Evolutionary conservation across 331 rosid species (phyloP), one percentile per base, ranked within the genome.

Genomic region (Malus hybrid): DNA sequence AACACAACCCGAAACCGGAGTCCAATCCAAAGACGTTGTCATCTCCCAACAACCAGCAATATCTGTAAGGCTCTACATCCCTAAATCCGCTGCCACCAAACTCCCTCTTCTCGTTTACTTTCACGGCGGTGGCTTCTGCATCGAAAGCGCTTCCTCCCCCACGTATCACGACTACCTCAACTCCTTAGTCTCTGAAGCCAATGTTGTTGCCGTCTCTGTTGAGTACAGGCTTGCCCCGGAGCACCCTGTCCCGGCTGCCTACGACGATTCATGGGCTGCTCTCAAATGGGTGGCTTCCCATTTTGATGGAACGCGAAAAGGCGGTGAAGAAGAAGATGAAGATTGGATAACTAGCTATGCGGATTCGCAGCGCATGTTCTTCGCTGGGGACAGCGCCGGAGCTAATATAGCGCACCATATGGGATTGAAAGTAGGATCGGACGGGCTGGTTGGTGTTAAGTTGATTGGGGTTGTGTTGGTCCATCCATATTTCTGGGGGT

Each of bases 161-260:
- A 1, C 4, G 5, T 79, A 71, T 62, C 77, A 65, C 69, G 11
- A 36, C 46, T n/a, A 75, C 71, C 46, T 71, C 8, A 52, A 63
- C 44, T 12, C 63, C 36, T 1, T 83, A 0, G 77, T 63, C 34
- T 20, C 56, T 0, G 72, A 58, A 2, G 81, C 81, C 24, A 65
- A 71, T 7, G 78, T 53, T 19, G 57, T 79, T 15, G 81, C 42
- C 0, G 74, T 75, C 28, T 75, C 86, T 1, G 75, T 81, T 24
- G 46, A 77, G 26, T 81, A 81, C 63, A 66, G 82, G 20, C 30
- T 73, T 4, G 82, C 82, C 18, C 85, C 82, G 53, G 82, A 81
- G 75, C 76, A 81, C 46, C 85, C 76, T 2, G 53, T 77, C 29
- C 85, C 82, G 0, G 62, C 73, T 5, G 75, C 63, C 2, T 81